Evolutionary conservation across 2,329 filamentous ascomycete species (phyloP).

Genomic region (Dryadomyces sulphureus): DNA sequence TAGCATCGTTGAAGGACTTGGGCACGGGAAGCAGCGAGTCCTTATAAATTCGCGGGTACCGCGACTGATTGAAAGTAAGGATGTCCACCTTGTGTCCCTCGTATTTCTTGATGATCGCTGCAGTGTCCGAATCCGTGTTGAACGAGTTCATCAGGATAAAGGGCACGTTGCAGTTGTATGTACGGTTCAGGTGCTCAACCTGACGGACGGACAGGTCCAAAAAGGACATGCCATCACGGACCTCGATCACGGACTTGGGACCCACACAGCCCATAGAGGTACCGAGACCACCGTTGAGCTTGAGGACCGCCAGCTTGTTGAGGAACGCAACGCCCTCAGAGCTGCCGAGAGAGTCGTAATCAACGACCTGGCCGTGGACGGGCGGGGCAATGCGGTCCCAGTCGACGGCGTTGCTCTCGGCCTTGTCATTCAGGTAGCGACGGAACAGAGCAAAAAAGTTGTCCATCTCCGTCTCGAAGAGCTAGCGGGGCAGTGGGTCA

Average conservation of each 20-base stretch:
- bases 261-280: constrained; percentile 99
- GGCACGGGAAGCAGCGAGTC: constrained; percentile 93
- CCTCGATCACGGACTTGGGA: constrained; percentile 98
- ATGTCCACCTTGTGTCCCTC: constrained; percentile 99
- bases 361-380: constrained; percentile 82
- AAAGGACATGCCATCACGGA: constrained; percentile 99
- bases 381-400: constrained; percentile 96
- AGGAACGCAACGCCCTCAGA: constrained; percentile 86
- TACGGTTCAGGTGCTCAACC: constrained; percentile 98
- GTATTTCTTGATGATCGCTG: constrained; percentile 99
- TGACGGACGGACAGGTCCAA: constrained; percentile 95
- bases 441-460: constrained; percentile 99
- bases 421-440: constrained; percentile 96
- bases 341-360: constrained; percentile 83
- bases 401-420: constrained; percentile 89
- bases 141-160: constrained; percentile 99
- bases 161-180: constrained; percentile 90
- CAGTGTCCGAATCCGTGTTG: constrained; percentile 97
- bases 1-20: constrained; percentile 73
- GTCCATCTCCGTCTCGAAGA: constrained; percentile 99
- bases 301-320: constrained; percentile 93
- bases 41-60: constrained; percentile 95
- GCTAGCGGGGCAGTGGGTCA: constrained; percentile 29
- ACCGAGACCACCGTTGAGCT: constrained; percentile 98
- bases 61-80: constrained; percentile 98